Percentiles rank a stretch among this genome's conserved stretches.
Evolutionary conservation across 805 yeast genomes (phyloP).

Genomic region (Tetrapisispora taiwanensis): DNA sequence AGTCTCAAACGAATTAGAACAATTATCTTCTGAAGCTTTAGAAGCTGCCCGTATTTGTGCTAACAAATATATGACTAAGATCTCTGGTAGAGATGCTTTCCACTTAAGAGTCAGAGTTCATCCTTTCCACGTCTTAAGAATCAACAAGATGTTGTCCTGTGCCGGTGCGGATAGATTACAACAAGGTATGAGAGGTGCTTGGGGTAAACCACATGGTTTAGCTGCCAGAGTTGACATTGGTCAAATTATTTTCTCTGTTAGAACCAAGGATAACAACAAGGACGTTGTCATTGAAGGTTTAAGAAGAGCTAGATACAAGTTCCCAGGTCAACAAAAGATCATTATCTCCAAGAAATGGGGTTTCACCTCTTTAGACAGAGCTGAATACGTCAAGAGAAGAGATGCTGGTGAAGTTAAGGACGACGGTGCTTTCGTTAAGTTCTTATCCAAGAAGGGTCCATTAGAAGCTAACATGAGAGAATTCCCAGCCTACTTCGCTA

Average conservation of each 20-base stretch:
- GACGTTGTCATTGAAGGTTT: conserved; percentile 96
- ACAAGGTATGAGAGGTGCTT: conserved; percentile 99
- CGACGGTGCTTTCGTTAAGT: conserved; percentile 99
- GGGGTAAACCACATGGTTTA: conserved; percentile 99
- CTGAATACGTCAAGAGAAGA: conserved; percentile 87
- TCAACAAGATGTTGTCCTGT: conserved; percentile 99
- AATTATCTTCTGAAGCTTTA: conserved; percentile 98
- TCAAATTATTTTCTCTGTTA: conserved; percentile 94
- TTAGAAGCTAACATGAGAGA: conserved; percentile 82
- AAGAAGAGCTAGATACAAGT: conserved; percentile 99
- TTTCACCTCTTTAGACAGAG: conserved; percentile 98
- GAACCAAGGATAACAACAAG: conserved; percentile 98
- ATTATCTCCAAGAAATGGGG: conserved; percentile 99
- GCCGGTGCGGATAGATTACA: conserved; percentile 99
- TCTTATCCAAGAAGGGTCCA: conserved; percentile 93
- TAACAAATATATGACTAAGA: conserved; percentile 96
- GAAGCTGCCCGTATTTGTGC: conserved; percentile 99
- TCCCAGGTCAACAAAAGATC: conserved; percentile 99
- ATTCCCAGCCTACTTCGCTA: conserved; percentile 76
- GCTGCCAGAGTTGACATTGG: conserved; percentile 99
- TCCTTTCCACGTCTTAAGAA: conserved; percentile 99
- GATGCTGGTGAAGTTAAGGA: conserved; percentile 97
- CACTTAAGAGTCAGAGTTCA: conserved; percentile 99
- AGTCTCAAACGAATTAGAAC: conserved; percentile 98
- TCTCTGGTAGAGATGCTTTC: conserved; percentile 98